Conservation (phyloP, 306 rosid genomes). For the Potentilla sterilis region DNA sequence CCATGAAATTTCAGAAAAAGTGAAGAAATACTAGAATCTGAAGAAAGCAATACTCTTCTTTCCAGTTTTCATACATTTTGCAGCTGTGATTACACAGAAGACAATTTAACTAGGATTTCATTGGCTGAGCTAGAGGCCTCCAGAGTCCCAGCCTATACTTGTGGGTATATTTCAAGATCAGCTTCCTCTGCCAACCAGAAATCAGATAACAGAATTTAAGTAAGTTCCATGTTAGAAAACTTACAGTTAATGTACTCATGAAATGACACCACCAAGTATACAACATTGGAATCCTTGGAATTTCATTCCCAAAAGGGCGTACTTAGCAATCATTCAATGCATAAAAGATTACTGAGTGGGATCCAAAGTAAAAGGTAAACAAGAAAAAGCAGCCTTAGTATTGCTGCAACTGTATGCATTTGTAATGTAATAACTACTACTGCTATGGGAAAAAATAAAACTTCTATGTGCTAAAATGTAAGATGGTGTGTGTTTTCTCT, state of each 20-base stretch:
- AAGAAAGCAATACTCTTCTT: neutral
- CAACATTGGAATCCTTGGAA: neutral
- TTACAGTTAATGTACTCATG: neutral
- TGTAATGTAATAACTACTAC: neutral
- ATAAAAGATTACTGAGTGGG: neutral
- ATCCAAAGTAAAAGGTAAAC: neutral
- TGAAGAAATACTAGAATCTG: slow-evolving; percentile 18
- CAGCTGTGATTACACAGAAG: neutral
- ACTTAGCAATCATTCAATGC: neutral
- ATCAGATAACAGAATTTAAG: neutral
- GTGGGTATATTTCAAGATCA: slow-evolving; percentile 71
- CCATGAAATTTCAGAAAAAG: slow-evolving; percentile 18
- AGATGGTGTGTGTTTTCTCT: too few species aligned
- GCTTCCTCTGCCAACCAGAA: slow-evolving; percentile 71
- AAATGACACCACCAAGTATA: neutral
- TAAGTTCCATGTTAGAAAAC: neutral
- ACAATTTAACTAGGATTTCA: slow-evolving; percentile 42
- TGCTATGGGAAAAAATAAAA: neutral
- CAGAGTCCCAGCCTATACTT: slow-evolving; percentile 86
- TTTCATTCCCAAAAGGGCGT: neutral
- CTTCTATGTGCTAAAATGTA: neutral
- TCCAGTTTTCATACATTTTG: slow-evolving; percentile 19
- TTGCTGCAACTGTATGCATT: neutral
- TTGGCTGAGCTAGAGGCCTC: slow-evolving; percentile 62
- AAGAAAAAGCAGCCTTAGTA: neutral